Percentiles rank a stretch among this genome's conserved stretches.
phyloP scores from a whole-genome alignment of 768 basidiomycete genomes.

The Suillus occidentalis region DNA sequence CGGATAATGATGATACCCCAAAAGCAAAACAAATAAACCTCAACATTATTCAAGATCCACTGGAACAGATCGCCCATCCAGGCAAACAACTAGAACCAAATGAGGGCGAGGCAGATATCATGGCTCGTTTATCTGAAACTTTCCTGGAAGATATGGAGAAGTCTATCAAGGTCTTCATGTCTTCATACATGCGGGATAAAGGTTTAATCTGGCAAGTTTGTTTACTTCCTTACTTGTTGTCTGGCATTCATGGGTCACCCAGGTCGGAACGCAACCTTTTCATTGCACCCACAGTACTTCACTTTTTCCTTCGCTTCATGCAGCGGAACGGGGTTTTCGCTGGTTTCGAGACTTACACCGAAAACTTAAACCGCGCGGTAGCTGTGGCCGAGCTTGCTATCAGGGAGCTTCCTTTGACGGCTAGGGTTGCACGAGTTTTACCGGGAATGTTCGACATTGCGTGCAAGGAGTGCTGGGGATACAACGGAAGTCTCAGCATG shows the following conservation, averaged over 20 bases:
- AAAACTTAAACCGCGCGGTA: conserved; percentile 45
- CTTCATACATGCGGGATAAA: conserved; percentile 62
- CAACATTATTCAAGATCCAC: conserved; percentile 27
- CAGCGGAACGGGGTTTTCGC: conserved; percentile 43
- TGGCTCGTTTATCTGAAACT: conserved; percentile 33
- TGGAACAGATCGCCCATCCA: conserved; percentile 29
- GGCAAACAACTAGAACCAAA: conserved; percentile 30
- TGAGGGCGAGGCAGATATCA: conserved; percentile 12
- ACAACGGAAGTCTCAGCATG: conserved; percentile 33
- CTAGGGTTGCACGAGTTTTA: conserved; percentile 36
- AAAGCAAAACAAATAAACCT: conserved; percentile 20
- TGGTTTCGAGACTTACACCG: conserved; percentile 21
- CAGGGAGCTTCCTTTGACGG: conserved; percentile 43
- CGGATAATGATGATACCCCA: conserved; percentile 28
- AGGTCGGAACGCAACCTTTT: conserved; percentile 45
- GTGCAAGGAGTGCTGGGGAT: conserved; percentile 52
- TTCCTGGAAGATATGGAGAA: conserved; percentile 66
- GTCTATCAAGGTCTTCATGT: conserved; percentile 65
- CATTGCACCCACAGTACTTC: conserved; percentile 42
- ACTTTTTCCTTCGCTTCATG: conserved; percentile 48
- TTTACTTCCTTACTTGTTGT: conserved; percentile 1
- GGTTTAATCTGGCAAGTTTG: conserved; percentile 61
- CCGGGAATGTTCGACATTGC: conserved; percentile 48
- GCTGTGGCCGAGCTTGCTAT: conserved; percentile 38
- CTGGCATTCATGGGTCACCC: conserved; percentile 15